These are phyloP conservation scores for Sclerotinia spermophila DNA, from an alignment of 2,329 filamentous ascomycete genomes.

Conservation along the genomic window DNA sequence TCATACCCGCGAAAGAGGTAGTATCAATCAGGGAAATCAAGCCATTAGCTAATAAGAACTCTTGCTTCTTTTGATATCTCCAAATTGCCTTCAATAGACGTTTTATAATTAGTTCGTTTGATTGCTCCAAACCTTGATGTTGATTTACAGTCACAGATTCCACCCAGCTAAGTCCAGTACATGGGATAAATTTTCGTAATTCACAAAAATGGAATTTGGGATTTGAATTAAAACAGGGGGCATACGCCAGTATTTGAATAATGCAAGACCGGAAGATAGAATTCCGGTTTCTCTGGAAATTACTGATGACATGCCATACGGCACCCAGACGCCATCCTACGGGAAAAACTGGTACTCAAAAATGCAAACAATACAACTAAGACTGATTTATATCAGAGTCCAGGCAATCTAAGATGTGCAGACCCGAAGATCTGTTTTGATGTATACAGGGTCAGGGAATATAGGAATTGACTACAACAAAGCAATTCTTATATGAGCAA, in stretches of 20 bases:
- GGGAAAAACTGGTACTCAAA: background rate
- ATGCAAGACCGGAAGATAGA: background rate
- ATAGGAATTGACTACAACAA: background rate
- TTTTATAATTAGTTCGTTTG: background rate
- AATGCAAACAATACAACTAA: background rate
- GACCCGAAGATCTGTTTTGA: background rate
- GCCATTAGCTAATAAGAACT: rapidly evolving
- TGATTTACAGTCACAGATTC: background rate
- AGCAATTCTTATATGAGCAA: background rate
- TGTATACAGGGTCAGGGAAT: background rate
- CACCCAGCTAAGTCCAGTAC: background rate
- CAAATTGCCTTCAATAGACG: background rate
- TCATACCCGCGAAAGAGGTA: background rate
- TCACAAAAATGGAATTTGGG: background rate
- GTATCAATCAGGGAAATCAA: background rate
- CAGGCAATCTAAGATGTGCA: background rate
- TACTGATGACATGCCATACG: background rate
- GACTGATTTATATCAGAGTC: background rate
- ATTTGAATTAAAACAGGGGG: background rate
- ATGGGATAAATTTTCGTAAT: background rate
- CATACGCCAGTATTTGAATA: background rate
- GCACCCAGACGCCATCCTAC: background rate
- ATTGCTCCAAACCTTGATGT: background rate
- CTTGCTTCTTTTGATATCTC: rapidly evolving
- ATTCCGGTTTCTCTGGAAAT: background rate